These are phyloP conservation scores for Apophysomyces elegans DNA, from an alignment of 371 early-diverging fungal genomes.

Conservation along the genomic window DNA sequence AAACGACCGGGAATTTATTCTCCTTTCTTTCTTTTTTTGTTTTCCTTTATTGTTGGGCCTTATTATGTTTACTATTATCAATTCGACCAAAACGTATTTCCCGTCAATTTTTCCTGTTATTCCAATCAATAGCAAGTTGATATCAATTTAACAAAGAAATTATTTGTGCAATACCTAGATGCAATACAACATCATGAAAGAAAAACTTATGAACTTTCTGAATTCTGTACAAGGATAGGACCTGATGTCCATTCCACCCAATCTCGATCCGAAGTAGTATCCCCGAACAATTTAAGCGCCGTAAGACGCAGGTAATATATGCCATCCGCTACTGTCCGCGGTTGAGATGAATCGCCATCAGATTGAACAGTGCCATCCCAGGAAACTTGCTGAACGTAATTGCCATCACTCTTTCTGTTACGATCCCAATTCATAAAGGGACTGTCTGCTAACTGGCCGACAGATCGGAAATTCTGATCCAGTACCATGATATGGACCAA, in stretches of 20 bases:
- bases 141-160: not conserved
- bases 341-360: not conserved
- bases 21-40: not conserved
- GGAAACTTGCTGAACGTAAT: slow-evolving; percentile 10
- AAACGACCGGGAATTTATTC: not conserved
- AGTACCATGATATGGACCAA: slow-evolving; percentile 17
- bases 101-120: not conserved
- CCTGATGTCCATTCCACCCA: slow-evolving; percentile 27
- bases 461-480: not conserved
- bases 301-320: slow-evolving; percentile 14
- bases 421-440: slow-evolving; percentile 32
- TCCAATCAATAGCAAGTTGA: not conserved
- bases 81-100: not conserved
- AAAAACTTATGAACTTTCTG: not conserved
- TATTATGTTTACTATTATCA: not conserved
- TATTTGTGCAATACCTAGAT: not conserved
- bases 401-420: slow-evolving; percentile 15
- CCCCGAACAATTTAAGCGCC: slow-evolving; percentile 20
- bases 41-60: not conserved
- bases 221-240: slow-evolving; percentile 20
- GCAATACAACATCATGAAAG: not conserved
- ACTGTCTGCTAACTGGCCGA: slow-evolving; percentile 22
- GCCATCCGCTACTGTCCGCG: slow-evolving; percentile 13
- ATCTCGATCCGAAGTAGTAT: not conserved
- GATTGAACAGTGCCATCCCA: slow-evolving; percentile 24